Conservation (phyloP, 169 alveolate genomes). For the Plasmodium gallinaceum region DNA sequence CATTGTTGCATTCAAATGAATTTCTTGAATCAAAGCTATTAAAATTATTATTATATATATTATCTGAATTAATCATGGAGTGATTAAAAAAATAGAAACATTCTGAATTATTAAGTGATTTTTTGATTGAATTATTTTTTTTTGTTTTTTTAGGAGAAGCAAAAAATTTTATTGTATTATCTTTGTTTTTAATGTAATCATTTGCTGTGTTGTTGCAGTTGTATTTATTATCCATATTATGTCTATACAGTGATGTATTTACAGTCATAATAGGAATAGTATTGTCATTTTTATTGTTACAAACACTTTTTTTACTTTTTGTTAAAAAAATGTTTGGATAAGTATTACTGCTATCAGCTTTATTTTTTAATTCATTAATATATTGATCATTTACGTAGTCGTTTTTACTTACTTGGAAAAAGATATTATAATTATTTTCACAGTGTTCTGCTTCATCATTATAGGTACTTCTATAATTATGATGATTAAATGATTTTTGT, state of each 20-base stretch:
- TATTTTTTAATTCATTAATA: constrained; percentile 16
- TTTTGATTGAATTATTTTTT: constrained; percentile 57
- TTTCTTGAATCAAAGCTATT: constrained; percentile 52
- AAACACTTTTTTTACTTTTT: constrained; percentile 63
- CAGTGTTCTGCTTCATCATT: not conserved
- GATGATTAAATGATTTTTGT: constrained; percentile 2
- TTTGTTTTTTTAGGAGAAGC: constrained; percentile 75
- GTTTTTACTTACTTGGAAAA: not conserved
- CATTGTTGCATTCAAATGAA: constrained; percentile 36
- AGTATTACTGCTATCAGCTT: constrained; percentile 12
- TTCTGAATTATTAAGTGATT: constrained; percentile 62
- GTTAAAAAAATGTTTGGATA: constrained; percentile 44
- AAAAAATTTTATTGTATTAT: constrained; percentile 71
- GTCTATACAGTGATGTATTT: constrained; percentile 69
- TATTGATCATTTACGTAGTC: constrained; percentile 29
- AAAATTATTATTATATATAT: constrained; percentile 48
- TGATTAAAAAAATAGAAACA: constrained; percentile 53
- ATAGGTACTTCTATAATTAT: not conserved
- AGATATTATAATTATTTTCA: not conserved
- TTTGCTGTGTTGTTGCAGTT: constrained; percentile 70
- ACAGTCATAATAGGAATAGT: constrained; percentile 71
- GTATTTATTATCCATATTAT: constrained; percentile 71
- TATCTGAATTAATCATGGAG: constrained; percentile 54
- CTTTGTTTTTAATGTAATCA: constrained; percentile 76
- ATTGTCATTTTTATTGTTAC: constrained; percentile 40